Evolutionary conservation across 2,329 filamentous ascomycete genomes (phyloP), one percentile per base, ranked within the genome.

Genomic region (Scedosporium apiospermum): DNA sequence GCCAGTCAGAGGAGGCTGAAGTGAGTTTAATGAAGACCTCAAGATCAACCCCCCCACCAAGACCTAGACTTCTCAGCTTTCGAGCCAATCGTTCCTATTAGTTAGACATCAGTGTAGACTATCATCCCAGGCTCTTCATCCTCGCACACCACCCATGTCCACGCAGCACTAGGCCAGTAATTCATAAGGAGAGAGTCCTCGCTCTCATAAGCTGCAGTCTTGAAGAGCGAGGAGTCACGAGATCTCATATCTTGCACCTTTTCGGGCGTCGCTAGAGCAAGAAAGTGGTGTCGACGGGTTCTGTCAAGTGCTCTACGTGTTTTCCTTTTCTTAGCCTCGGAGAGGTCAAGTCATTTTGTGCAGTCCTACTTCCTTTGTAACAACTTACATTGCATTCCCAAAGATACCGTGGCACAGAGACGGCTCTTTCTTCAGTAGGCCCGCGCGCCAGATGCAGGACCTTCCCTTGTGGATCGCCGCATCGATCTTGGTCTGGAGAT

Each of bases 351-450:
- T 41, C 16, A 41, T 38, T 38, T 38, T 38, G 2, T 14, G 34
- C 18, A 2, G 26, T 57, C 5, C 46, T 41, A 30, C 6, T 46
- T 49, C n/a, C 26, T 59, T 42, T 38, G 51, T 6, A 27, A 46
- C 46, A 65, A 83, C 75, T 63, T 78, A 83, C 67, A 89, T 73
- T 16, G 85, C 83, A 68, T 89, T 89, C 6, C 86, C 84, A 14
- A 83, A 78, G 30, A 88, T 83, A 0, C 86, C 83, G 68, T 89
- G 86, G 68, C 86, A 89, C 42, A 89, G 70, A 67, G 82, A 87
- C 1, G 86, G 84, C 67, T 86, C 82, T 66, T 88, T 88, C 10
- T 77, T 85, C 65, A 89, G 72, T 10, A 88, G 69, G 0, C 85
- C 86, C 55, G 81, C 77, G 65, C 81, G 77, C 78, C 81, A 82